Evolutionary conservation across 176 grass and related monocot species (phyloP), one percentile per base, ranked within the genome.

Genomic region (Oryza nivara): DNA sequence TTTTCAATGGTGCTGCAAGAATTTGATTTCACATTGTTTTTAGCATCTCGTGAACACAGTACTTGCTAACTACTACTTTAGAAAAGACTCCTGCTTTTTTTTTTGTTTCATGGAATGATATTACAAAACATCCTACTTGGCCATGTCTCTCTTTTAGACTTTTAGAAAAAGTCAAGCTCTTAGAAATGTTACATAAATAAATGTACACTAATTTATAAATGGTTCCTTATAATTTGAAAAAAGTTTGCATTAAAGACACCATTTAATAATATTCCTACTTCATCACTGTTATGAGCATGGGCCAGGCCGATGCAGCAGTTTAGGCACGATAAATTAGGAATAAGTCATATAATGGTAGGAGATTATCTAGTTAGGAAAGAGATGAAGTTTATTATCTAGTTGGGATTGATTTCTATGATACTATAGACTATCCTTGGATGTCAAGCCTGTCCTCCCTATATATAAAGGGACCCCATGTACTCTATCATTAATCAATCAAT

Each of bases 261-360:
- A n/a, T 48, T 80, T 67, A 47, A 45, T 3, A 65, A 67, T 79
- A 48, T 79, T 47, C 34, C 20, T 80, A 34, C 12, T 78, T 85
- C 36, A 38, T 38, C 36, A 6, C 36, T 38, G 36, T 43, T 43
- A 43, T 43, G 41, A 1, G 41, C 41, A 43, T 43, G 41, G 41
- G 41, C 41, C 41, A 9, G 41, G 41, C 7, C 1, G 7, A 43
- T 43, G 41, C 41, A 43, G 41, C 41, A 43, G 41, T 43, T 43
- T 43, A 43, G 41, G 41, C 41, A 43, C 9, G 41, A 43, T 43
- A 9, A 43, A 9, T 43, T 43, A 43, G 41, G 41, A 43, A 9
- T 43, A 43, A 43, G 8, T 43, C 41, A 43, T 9, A 9, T 43
- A 43, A 43, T 9, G 8, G 8, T 43, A 43, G 41, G 41, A 43